Evolutionary conservation across 768 basidiomycete species (phyloP), one percentile per base, ranked within the genome.

Genomic region (Lactarius deliciosus): DNA sequence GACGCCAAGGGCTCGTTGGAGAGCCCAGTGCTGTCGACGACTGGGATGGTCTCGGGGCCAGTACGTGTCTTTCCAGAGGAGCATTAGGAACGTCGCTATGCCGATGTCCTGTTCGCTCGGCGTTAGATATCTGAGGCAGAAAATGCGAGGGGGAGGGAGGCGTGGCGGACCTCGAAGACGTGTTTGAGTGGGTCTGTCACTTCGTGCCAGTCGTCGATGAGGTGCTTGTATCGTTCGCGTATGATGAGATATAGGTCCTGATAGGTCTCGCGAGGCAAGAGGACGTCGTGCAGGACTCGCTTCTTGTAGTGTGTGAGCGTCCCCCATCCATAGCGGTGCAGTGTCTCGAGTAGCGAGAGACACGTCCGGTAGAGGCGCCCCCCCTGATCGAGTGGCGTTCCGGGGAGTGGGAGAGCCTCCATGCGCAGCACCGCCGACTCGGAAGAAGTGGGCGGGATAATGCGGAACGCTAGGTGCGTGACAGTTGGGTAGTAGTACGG

Each of bases 401-500:
- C 70, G 0, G 78, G 73, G n/a, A 87, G 76, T 0, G 86, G 86
- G 11, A 84, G 70, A 1, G 81, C 82, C 66, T 89, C 89, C 28
- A 90, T 82, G 22, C 83, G 81, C n/a, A 92, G 71, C 22, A 64
- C 67, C 56, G 70, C 75, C 56, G 65, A 68, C 38, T 68, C 72
- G 9, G 62, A 60, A 70, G 70, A 41, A 9, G 72, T 65, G 18
- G 74, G 73, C 7, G 75, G 56, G 62, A 90, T 66, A 74, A 88
- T 94, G n/a, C 87, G 85, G 73, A 96, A 94, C 0, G 92, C 94
- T 40, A 98, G 80, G 66, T 90, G 89, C 3, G 76, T 77, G 10
- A 96, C 92, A 1, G 87, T 72, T 0, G 96, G 96, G 72, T 98
- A 95, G 72, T 96, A 98, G 73, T 92, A 98, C 0, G 96, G 96